These are phyloP conservation scores for Rasamsonia emersonii DNA, from an alignment of 2,329 filamentous ascomycete species.

Conservation along the genomic window DNA sequence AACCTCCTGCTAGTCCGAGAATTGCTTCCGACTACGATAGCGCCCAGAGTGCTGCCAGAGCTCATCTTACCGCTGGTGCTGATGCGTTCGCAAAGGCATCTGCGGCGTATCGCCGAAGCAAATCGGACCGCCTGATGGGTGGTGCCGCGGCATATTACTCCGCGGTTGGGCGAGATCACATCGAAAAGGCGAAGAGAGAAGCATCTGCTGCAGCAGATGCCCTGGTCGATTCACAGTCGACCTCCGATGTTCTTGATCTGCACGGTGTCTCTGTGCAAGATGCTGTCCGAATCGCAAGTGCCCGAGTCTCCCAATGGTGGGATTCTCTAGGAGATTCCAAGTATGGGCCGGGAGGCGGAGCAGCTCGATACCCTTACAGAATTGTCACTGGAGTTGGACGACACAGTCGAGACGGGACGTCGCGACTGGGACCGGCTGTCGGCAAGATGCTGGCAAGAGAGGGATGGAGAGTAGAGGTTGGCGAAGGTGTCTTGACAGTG, in stretches of 20 bases:
- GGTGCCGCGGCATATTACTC: slow-evolving; percentile 70
- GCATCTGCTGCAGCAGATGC: slow-evolving; percentile 60
- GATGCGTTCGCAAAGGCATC: slow-evolving; percentile 51
- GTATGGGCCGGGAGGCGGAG: slow-evolving; percentile 36
- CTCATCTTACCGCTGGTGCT: slow-evolving; percentile 39
- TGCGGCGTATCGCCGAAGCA: slow-evolving; percentile 50
- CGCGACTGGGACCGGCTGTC: slow-evolving; percentile 71
- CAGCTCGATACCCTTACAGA: slow-evolving; percentile 51
- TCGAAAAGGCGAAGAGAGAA: slow-evolving; percentile 49
- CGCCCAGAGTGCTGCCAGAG: slow-evolving; percentile 30
- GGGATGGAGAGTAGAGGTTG: slow-evolving; percentile 73
- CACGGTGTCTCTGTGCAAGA: slow-evolving; percentile 77
- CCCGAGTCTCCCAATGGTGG: slow-evolving; percentile 69
- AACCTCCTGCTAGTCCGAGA: slow-evolving; percentile 5
- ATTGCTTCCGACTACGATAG: slow-evolving; percentile 15
- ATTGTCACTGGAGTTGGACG: slow-evolving; percentile 75
- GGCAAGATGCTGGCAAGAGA: slow-evolving; percentile 63
- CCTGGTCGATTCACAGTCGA: slow-evolving; percentile 61
- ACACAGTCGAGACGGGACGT: slow-evolving; percentile 69
- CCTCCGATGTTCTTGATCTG: slow-evolving; percentile 57
- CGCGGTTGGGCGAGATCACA: slow-evolving; percentile 58
- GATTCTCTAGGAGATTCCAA: slow-evolving; percentile 57
- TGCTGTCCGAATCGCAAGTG: slow-evolving; percentile 67
- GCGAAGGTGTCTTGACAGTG: slow-evolving; percentile 62
- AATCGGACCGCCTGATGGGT: slow-evolving; percentile 64